These are phyloP conservation scores for Hypoxylon sp. DNA, from an alignment of 2,329 filamentous ascomycete species.

Conservation along the genomic window DNA sequence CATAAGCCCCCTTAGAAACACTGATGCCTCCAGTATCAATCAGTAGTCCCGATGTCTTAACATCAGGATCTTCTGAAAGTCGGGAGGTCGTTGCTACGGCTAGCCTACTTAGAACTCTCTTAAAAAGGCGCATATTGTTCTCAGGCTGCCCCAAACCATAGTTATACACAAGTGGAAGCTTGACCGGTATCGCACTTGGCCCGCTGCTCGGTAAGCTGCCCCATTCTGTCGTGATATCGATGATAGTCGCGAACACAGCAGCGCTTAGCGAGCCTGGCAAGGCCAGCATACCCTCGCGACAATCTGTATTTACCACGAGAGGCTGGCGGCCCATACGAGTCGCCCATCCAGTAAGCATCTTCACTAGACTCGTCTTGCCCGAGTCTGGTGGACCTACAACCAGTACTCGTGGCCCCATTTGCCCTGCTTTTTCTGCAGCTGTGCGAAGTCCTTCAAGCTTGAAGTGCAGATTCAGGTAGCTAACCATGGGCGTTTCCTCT, in stretches of 20 bases:
- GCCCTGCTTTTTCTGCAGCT: slow-evolving; percentile 62
- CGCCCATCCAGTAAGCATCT: slow-evolving; percentile 84
- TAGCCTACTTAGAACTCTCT: slow-evolving; percentile 79
- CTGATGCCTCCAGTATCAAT: slow-evolving; percentile 85
- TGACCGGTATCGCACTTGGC: slow-evolving; percentile 88
- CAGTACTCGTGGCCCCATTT: slow-evolving; percentile 81
- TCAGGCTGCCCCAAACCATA: slow-evolving; percentile 82
- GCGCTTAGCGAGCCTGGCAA: slow-evolving; percentile 87
- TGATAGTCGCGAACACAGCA: slow-evolving; percentile 86
- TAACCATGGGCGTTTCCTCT: slow-evolving; percentile 84
- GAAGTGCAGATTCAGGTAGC: slow-evolving; percentile 89
- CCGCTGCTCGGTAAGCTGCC: slow-evolving; percentile 92
- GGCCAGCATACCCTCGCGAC: slow-evolving; percentile 82
- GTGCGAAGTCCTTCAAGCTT: slow-evolving; percentile 82
- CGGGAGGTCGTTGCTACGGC: slow-evolving; percentile 84
- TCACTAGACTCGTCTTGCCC: slow-evolving; percentile 87
- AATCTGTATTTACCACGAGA: slow-evolving; percentile 86
- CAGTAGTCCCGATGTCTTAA: slow-evolving; percentile 82
- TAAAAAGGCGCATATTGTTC: slow-evolving; percentile 80
- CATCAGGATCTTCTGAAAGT: slow-evolving; percentile 80
- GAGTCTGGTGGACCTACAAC: slow-evolving; percentile 83
- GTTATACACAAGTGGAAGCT: slow-evolving; percentile 91
- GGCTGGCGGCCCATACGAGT: slow-evolving; percentile 81
- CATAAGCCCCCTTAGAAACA: slow-evolving; percentile 77
- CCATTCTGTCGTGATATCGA: slow-evolving; percentile 87